Base-by-base conservation (phyloP, 306 rosid species). In the Cotoneaster glaucophyllus region DNA sequence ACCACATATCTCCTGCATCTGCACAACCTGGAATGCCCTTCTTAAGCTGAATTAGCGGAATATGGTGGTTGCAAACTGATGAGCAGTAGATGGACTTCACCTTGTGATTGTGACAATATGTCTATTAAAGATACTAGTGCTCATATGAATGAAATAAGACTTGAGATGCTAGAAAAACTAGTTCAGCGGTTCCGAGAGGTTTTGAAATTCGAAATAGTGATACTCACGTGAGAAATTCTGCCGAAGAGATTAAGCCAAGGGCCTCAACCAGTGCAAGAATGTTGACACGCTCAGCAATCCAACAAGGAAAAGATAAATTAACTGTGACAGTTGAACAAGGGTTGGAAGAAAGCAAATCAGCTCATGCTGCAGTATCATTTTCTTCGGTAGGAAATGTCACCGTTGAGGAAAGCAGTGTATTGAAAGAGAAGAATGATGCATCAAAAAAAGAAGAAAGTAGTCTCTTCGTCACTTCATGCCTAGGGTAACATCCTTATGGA, bases 121-220 rank as follows among this genome's bases (percentile, higher is more conserved):
- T 25, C 53, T 69, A 59, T 3, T 77, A 63, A 52, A 59, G 13
- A 18, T 41, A 69, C 53, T 75, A 61, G 45, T 8, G 48, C 34
- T 21, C 48, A 32, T 61, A 61, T 15, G 37, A 61, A 48, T n/a
- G 81, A 22, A 52, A 59, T 44, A 26, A 8, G 18, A 28, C 32
- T 19, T 69, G 64, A 58, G 24, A 52, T 28, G 73, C 50, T 32
- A 77, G 64, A 45, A 61, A 64, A 70, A 61, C 76, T 31, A 28
- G 64, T 28, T 69, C 81, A n/a, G 19, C 10, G 32, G n/a, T 12
- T 61, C 64, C 4, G 41, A 70, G 62, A 48, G 64, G 69, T 77
- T 44, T 52, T 58, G 75, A 12, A 45, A 69, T 24, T 18, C 81
- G 62, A 37, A 70, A 59, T 8, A 21, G 21, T 61, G 64, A 59